Percentiles rank a stretch among this genome's conserved stretches.
Conservation (phyloP, 345 rosid species). For the Syzygium grande region DNA sequence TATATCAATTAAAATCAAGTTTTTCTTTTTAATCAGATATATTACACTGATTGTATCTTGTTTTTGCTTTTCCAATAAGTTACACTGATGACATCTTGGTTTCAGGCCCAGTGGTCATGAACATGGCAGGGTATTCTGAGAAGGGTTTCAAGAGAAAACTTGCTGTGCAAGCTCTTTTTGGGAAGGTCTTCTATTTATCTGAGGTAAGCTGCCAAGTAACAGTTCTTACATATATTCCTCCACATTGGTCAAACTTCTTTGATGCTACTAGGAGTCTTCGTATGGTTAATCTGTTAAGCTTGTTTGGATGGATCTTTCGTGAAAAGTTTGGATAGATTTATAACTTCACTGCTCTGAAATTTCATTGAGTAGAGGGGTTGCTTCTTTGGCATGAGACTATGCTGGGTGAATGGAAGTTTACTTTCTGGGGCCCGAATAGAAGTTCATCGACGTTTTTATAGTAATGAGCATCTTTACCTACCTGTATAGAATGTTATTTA, state of each 20-base stretch:
- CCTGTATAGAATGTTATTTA: neutral
- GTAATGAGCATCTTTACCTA: neutral
- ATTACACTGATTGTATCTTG: neutral
- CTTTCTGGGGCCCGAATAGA: neutral
- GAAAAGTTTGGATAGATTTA: neutral
- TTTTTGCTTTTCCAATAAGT: neutral
- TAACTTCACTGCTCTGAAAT: neutral
- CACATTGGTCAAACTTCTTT: neutral
- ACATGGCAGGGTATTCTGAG: conserved; percentile 71
- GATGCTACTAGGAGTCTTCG: neutral
- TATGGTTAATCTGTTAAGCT: neutral
- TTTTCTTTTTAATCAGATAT: neutral
- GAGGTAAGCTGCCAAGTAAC: conserved; percentile 40
- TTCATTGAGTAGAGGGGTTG: neutral
- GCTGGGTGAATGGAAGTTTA: neutral
- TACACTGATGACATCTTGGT: neutral
- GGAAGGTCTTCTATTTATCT: conserved; percentile 80
- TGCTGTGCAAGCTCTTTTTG: conserved; percentile 82
- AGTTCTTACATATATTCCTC: neutral
- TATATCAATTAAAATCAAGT: neutral
- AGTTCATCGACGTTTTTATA: neutral
- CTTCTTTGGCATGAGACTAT: neutral
- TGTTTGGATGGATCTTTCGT: neutral
- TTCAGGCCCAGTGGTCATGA: conserved; percentile 92
- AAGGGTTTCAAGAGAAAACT: conserved; percentile 92